Evolutionary conservation across 768 basidiomycete genomes (phyloP).

Genomic region (Russula dissimulans): DNA sequence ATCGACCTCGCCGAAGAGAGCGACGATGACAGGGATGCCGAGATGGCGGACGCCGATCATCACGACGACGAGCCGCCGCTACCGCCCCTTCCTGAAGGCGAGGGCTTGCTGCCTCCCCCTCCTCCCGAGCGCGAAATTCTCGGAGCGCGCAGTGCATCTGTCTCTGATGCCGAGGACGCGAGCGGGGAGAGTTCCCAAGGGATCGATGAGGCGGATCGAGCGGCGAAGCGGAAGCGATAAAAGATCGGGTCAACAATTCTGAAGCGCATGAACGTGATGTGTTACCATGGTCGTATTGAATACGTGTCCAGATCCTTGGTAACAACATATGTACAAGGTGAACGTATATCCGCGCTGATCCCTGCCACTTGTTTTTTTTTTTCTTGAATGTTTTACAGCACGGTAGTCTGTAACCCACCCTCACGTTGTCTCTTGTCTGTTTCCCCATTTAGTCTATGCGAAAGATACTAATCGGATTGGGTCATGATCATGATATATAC

Average conservation of each 20-base stretch:
- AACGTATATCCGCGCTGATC: background rate
- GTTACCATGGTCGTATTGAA: background rate
- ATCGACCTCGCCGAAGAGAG: constrained; percentile 14
- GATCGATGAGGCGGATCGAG: constrained; percentile 6
- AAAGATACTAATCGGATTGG: constrained; percentile 1
- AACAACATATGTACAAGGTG: constrained; percentile 1
- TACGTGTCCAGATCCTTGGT: background rate
- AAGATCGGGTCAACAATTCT: background rate
- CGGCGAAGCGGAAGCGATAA: constrained; percentile 14
- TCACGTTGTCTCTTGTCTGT: background rate
- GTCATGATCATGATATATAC: background rate
- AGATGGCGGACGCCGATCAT: constrained; percentile 4
- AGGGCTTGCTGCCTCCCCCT: background rate
- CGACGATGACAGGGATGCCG: constrained; percentile 14
- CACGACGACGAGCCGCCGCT: background rate
- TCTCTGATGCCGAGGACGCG: constrained; percentile 14
- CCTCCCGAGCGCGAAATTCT: constrained; percentile 4
- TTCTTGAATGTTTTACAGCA: constrained; percentile 5
- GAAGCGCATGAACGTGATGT: background rate
- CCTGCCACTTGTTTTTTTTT: background rate
- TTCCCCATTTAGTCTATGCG: constrained; percentile 5
- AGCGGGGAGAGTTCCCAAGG: constrained; percentile 11
- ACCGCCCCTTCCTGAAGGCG: constrained; percentile 10
- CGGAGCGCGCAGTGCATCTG: constrained; percentile 11
- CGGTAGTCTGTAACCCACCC: background rate